Conservation (phyloP, 805 yeast species). For the Ogataea haglerorum region DNA sequence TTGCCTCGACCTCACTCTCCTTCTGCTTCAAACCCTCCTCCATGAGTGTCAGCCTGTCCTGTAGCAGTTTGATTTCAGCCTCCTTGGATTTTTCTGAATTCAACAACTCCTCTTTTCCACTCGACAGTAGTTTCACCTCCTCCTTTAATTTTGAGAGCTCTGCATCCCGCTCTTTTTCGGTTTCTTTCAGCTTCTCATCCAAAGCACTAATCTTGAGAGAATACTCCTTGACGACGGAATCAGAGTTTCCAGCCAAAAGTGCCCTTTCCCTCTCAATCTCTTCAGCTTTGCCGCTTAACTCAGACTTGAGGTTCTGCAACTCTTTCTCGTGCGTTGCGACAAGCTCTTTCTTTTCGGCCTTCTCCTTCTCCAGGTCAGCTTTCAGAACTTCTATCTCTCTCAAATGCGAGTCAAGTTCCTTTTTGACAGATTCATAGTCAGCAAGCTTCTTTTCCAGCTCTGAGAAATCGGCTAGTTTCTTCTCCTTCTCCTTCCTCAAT, state of each 20-base stretch:
- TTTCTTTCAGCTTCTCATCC: conserved; percentile 33
- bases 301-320: conserved; percentile 1
- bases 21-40: background rate
- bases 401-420: background rate
- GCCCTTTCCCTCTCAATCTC: conserved; percentile 52
- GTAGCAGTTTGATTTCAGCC: background rate
- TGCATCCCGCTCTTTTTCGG: conserved; percentile 10
- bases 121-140: background rate
- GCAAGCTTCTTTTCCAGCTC: conserved; percentile 3
- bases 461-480: background rate
- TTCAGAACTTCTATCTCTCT: background rate
- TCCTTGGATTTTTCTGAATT: background rate
- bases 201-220: conserved; percentile 41
- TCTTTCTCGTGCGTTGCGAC: background rate
- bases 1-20: background rate
- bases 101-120: conserved; percentile 3
- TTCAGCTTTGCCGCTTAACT: conserved; percentile 25
- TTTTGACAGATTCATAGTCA: background rate
- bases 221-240: conserved; percentile 46
- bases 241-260: conserved; percentile 46
- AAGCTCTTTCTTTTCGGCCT: background rate
- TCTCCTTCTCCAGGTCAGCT: conserved; percentile 1
- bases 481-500: conserved; percentile 37
- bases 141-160: conserved; percentile 18
- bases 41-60: background rate